A percentile compares a stretch with the other conserved stretches of the same genome.
Conservation (phyloP, 2,329 filamentous ascomycete species). For the Rosellinia necatrix region DNA sequence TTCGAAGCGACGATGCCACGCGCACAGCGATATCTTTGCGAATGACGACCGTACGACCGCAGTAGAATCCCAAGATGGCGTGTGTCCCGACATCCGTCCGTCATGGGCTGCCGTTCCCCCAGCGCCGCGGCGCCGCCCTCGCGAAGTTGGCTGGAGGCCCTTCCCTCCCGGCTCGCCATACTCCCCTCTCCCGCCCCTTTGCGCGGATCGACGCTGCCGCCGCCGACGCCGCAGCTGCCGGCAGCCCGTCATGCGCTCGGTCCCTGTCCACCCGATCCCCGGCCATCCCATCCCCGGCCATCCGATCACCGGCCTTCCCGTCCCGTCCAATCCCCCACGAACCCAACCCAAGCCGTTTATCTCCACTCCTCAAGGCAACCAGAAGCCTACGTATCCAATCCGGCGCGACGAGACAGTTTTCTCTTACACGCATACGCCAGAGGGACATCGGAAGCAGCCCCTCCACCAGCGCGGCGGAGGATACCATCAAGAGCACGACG, state of each 20-base stretch:
- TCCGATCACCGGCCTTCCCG: background rate
- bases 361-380: slow-evolving; percentile 2
- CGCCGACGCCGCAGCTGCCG: slow-evolving; percentile 9
- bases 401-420: slow-evolving; percentile 28
- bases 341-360: background rate
- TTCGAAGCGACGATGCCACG: slow-evolving; percentile 25
- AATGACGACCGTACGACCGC: slow-evolving; percentile 22
- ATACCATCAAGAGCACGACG: too few relatives aligned
- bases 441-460: slow-evolving; percentile 14
- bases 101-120: slow-evolving; percentile 41
- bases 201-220: slow-evolving; percentile 15
- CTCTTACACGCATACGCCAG: slow-evolving; percentile 24
- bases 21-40: slow-evolving; percentile 17
- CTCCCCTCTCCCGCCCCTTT: slow-evolving; percentile 10
- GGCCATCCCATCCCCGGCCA: background rate
- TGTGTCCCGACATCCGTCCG: slow-evolving; percentile 25
- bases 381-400: slow-evolving; percentile 9
- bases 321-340: background rate
- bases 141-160: slow-evolving; percentile 32
- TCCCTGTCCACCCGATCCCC: slow-evolving; percentile 10
- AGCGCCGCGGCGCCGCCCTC: slow-evolving; percentile 47
- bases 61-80: slow-evolving; percentile 24
- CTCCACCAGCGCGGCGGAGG: slow-evolving; percentile 6
- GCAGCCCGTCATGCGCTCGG: background rate
- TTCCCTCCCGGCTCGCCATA: slow-evolving; percentile 15